Conservation (phyloP, 768 basidiomycete species). For the Boletus reticuloceps region DNA sequence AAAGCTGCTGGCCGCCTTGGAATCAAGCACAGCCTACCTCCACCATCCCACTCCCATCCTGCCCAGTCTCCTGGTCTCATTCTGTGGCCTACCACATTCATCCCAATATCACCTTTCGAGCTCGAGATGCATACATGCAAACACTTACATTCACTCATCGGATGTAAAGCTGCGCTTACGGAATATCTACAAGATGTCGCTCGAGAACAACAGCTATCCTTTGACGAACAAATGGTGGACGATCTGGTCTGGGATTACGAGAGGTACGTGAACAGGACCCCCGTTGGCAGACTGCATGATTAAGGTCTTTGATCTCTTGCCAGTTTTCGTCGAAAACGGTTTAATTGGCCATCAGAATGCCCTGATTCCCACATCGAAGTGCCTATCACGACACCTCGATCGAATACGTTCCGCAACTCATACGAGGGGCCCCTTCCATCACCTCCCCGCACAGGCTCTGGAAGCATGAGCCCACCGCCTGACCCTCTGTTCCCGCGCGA, state of each 20-base stretch:
- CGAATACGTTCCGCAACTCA: conserved; percentile 17
- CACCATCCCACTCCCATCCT: conserved; percentile 23
- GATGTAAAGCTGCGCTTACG: conserved; percentile 55
- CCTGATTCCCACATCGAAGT: conserved; percentile 32
- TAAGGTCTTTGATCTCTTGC: conserved; percentile 2
- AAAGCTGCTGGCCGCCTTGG: conserved; percentile 42
- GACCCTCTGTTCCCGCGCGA: conserved; percentile 31
- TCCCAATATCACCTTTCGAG: conserved; percentile 55
- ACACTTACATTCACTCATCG: conserved; percentile 61
- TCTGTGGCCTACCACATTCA: conserved; percentile 56
- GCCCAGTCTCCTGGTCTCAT: conserved; percentile 64
- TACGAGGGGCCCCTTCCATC: conserved; percentile 10
- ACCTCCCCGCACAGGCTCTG: conserved; percentile 7
- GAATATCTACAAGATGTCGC: conserved; percentile 44
- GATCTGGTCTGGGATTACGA: conserved; percentile 37
- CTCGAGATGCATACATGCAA: conserved; percentile 77
- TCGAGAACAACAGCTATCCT: conserved; percentile 17
- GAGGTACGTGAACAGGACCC: conserved; percentile 22
- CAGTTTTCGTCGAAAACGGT: conserved; percentile 66
- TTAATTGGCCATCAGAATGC: conserved; percentile 62
- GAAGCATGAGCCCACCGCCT: conserved; percentile 14
- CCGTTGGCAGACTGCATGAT: not conserved
- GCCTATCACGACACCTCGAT: conserved; percentile 23
- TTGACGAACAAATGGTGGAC: conserved; percentile 23
- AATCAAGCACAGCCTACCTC: conserved; percentile 18